A percentile compares a stretch with the other conserved stretches of the same genome.
Conservation (phyloP, 2,329 filamentous ascomycete species). For the Pezicula neosporulosa region DNA sequence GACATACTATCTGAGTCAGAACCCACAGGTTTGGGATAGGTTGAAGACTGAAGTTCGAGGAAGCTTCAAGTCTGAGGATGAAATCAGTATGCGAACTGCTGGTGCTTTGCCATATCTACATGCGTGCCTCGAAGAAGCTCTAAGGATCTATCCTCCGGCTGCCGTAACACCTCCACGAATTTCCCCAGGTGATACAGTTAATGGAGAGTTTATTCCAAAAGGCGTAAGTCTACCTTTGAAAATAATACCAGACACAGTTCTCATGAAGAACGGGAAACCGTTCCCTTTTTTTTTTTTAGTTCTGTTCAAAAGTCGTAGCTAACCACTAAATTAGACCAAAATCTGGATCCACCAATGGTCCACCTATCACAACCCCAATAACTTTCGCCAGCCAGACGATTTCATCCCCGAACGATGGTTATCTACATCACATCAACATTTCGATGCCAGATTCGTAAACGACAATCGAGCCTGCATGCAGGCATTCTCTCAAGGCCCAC, state of each 20-base stretch:
- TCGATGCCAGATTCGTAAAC: conserved; percentile 19
- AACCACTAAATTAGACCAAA: conserved; percentile 4
- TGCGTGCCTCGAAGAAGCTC: conserved; percentile 36
- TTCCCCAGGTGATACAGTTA: conserved; percentile 4
- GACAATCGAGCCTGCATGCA: background rate
- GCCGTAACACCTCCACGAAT: conserved; percentile 1
- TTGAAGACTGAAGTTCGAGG: conserved; percentile 32
- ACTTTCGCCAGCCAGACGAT: conserved; percentile 23
- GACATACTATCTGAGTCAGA: too few species aligned
- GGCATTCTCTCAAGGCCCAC: background rate
- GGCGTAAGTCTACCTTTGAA: conserved; percentile 1
- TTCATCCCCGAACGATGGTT: conserved; percentile 37
- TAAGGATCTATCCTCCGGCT: conserved; percentile 34
- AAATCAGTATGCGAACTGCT: conserved; percentile 31
- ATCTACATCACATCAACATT: background rate
- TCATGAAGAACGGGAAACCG: background rate
- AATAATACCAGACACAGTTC: background rate
- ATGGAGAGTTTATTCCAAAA: background rate
- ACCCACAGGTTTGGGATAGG: too few species aligned
- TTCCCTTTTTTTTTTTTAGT: too few species aligned
- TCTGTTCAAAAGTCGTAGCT: background rate
- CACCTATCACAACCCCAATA: background rate
- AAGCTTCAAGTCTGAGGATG: conserved; percentile 29
- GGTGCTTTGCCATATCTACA: conserved; percentile 33
- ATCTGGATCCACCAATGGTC: conserved; percentile 11